Evolutionary conservation across 441 rosid species (phyloP), one percentile per base, ranked within the genome.

Genomic region (Arabidopsis hybrid): DNA sequence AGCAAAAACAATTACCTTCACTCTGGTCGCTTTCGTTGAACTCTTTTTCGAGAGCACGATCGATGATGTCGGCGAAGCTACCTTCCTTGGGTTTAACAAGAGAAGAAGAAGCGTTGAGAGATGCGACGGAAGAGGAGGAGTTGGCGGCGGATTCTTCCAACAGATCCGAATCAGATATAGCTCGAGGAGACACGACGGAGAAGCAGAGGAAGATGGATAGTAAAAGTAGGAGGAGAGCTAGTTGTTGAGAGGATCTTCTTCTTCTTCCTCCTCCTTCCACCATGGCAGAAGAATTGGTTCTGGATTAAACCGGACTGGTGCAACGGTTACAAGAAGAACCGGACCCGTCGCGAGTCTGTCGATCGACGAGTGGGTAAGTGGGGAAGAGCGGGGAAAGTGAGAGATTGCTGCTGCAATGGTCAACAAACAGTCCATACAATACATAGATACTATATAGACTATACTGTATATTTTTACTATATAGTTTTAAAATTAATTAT

Each of bases 41-140:
- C 87, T 94, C 98, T 68, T 91, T 89, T 76, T 87, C 95, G 52
- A 94, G 87, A 65, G 98, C 98, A 51, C 98, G 92, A 89, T 91
- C 96, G 75, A 94, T 88, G 79, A 94, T 91, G 78, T 86, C 90
- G 38, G 93, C 97, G 74, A 94, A 90, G 80, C 89, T 90, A 60
- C 86, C 95, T 81, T 90, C 91, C 77, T 80, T 88, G 68, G 90
- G 83, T 55, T 84, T 82, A 62, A 73, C 53, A 12, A 82, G 62
- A 21, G 88, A 60, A 60, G 80, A 77, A 67, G 80, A 77, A 67
- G 45, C 64, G 39, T 77, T 71, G 36, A 71, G 35, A 51, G 59
- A 59, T 4, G 71, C 78, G 46, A 73, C 76, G 67, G 80, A 72
- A 51, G 79, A 71, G 56, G 34, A 21, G 6, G 66, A 61, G 36